These are phyloP conservation scores for Ascochyta lentis DNA, from an alignment of 2,329 filamentous ascomycete species.

Conservation along the genomic window DNA sequence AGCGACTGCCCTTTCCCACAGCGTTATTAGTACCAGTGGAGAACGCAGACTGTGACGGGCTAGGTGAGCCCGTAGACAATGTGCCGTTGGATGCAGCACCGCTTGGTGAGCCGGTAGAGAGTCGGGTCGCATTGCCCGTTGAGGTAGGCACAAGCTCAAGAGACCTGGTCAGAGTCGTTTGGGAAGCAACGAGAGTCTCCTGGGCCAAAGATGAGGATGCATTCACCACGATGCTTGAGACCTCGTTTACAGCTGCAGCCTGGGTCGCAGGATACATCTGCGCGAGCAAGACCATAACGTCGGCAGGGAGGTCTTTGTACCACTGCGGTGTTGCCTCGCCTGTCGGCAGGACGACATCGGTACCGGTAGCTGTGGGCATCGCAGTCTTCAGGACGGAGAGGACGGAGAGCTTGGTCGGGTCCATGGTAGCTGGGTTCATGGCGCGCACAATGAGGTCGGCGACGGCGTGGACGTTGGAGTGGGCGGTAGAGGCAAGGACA, in stretches of 20 bases:
- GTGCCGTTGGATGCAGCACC: not conserved
- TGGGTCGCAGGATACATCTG: conserved; percentile 15
- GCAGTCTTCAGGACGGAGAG: conserved; percentile 18
- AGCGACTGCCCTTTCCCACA: not conserved
- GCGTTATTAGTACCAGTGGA: conserved; percentile 12
- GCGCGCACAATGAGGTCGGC: conserved; percentile 8
- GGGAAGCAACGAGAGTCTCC: not conserved
- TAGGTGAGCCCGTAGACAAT: not conserved
- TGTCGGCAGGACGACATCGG: conserved; percentile 2
- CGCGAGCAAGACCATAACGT: conserved; percentile 15
- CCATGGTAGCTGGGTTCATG: conserved; percentile 14
- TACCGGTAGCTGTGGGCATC: conserved; percentile 8
- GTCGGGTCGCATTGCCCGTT: not conserved
- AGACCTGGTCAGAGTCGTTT: not conserved
- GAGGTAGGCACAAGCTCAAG: not conserved
- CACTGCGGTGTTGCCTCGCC: conserved; percentile 11
- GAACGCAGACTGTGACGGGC: not conserved
- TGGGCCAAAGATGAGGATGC: not conserved
- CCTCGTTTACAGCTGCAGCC: not conserved
- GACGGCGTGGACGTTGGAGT: not conserved
- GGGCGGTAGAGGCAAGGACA: not conserved
- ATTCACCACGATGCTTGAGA: not conserved
- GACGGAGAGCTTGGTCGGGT: conserved; percentile 14
- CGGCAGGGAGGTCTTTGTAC: conserved; percentile 15
- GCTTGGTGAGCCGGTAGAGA: not conserved